Conservation (phyloP, 1,139 yeast species). For the Candida freyschussii region DNA sequence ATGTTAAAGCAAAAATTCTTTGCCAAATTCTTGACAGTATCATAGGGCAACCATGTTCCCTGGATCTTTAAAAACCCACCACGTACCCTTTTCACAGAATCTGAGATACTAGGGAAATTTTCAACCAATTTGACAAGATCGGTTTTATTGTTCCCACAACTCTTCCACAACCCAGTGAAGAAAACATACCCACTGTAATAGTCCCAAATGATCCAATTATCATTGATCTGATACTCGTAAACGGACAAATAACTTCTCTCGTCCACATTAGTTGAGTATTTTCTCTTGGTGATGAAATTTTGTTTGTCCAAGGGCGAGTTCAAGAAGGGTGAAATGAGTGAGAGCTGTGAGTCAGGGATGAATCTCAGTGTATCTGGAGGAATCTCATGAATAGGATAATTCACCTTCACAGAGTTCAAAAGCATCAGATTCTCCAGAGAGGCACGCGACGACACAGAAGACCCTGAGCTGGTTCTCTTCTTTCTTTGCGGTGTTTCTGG, state of each 20-base stretch:
- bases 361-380: slow-evolving; percentile 18
- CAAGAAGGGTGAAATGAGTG: slow-evolving; percentile 25
- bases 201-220: slow-evolving; percentile 81
- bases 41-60: slow-evolving; percentile 89
- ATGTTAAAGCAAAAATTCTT: slow-evolving; percentile 73
- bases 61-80: slow-evolving; percentile 93
- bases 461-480: slow-evolving; percentile 6
- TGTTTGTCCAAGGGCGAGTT: slow-evolving; percentile 2
- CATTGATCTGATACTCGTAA: slow-evolving; percentile 62
- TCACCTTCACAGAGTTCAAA: slow-evolving; percentile 17
- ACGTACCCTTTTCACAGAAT: slow-evolving; percentile 66
- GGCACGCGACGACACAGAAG: slow-evolving; percentile 5
- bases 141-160: slow-evolving; percentile 66
- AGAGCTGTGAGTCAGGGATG: slow-evolving; percentile 30
- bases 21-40: slow-evolving; percentile 65
- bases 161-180: slow-evolving; percentile 89
- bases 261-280: slow-evolving; percentile 73
- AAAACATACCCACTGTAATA: slow-evolving; percentile 84
- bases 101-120: slow-evolving; percentile 45
- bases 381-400: slow-evolving; percentile 28
- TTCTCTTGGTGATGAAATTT: slow-evolving; percentile 40
- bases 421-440: slow-evolving; percentile 9
- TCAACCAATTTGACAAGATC: slow-evolving; percentile 74
- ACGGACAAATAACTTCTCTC: slow-evolving; percentile 67
- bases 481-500: too few relatives aligned